Evolutionary conservation across 352 stramenopile species (phyloP).

Genomic region (Hyaloperonospora brassicae): DNA sequence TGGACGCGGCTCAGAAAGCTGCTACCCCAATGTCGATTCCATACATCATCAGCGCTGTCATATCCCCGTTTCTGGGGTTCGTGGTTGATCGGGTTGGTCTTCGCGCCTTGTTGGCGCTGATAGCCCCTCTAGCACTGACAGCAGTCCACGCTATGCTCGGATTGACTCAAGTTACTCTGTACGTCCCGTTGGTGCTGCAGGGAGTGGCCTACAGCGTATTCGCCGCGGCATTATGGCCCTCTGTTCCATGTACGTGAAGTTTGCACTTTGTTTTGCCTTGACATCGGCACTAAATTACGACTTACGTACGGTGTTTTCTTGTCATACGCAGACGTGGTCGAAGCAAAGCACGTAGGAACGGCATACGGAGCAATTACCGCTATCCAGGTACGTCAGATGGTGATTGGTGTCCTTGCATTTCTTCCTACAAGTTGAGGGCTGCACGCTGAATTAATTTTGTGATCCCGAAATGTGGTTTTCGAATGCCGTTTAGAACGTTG

Average conservation of each 20-base stretch:
- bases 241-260: conserved; percentile 52
- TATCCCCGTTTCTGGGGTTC: conserved; percentile 87
- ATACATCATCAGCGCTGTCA: conserved; percentile 87
- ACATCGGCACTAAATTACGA: not conserved
- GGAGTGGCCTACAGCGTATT: conserved; percentile 90
- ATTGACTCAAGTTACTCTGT: conserved; percentile 58
- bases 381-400: conserved; percentile 56
- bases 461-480: no score
- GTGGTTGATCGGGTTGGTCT: conserved; percentile 86
- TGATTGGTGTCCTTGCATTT: no score
- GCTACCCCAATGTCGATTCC: conserved; percentile 89
- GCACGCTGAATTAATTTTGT: no score
- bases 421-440: no score
- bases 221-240: conserved; percentile 88
- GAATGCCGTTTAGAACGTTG: not conserved
- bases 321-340: conserved; percentile 60
- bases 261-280: not conserved
- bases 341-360: conserved; percentile 81
- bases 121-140: conserved; percentile 71
- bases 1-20: conserved; percentile 49
- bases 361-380: conserved; percentile 91
- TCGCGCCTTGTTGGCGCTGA: conserved; percentile 68
- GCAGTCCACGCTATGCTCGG: conserved; percentile 83
- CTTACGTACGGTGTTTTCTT: not conserved
- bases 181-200: conserved; percentile 85